Conservation (phyloP, 108 stramenopile genomes). For the Fragilaria radians region DNA sequence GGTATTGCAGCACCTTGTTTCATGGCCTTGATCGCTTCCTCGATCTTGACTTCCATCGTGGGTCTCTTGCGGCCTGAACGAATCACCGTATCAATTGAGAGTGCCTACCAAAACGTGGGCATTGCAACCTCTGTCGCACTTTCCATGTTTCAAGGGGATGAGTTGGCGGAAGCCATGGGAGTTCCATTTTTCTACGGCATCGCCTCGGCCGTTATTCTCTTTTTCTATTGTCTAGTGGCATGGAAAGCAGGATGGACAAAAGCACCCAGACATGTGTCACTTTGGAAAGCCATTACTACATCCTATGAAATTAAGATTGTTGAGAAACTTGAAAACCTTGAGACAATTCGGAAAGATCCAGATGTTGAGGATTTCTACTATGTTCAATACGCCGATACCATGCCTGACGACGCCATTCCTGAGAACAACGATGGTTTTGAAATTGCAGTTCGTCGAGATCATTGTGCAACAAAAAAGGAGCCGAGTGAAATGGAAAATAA, state of each 20-base stretch:
- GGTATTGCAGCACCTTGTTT: constrained; percentile 57
- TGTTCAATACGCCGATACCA: neutral
- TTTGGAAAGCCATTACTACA: constrained; percentile 50
- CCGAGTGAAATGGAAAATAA: neutral
- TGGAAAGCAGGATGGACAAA: constrained; percentile 83
- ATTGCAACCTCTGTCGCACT: constrained; percentile 71
- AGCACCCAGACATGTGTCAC: constrained; percentile 54
- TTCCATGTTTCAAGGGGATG: constrained; percentile 67
- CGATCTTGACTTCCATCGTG: constrained; percentile 26
- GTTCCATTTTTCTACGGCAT: constrained; percentile 78
- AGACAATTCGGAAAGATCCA: neutral
- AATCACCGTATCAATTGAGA: constrained; percentile 74
- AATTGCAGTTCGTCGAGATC: neutral
- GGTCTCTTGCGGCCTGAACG: constrained; percentile 59
- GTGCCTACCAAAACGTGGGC: constrained; percentile 86
- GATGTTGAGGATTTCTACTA: neutral
- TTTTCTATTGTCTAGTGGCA: constrained; percentile 51
- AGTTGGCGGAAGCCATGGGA: constrained; percentile 59
- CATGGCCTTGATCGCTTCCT: constrained; percentile 57
- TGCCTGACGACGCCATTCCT: neutral
- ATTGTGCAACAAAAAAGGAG: neutral
- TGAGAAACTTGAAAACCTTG: neutral
- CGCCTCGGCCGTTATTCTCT: constrained; percentile 54
- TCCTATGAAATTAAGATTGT: constrained; percentile 46
- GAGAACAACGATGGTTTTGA: neutral